Conservation (phyloP, 495 filamentous ascomycete genomes). For the Penicillium macrosclerotiorum region DNA sequence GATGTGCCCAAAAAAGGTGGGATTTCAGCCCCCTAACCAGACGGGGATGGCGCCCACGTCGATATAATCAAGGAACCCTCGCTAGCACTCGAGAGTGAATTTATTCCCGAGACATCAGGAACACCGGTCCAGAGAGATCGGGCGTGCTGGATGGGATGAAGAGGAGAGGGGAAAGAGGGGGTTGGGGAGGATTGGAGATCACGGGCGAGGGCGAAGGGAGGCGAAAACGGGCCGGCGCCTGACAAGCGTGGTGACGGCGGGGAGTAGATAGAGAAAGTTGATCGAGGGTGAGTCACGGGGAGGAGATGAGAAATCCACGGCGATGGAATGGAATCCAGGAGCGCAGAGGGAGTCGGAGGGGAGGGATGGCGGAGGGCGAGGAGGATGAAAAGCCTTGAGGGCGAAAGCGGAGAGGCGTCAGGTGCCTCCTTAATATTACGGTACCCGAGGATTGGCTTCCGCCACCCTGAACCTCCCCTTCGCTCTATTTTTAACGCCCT, state of each 20-base stretch:
- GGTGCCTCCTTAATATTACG: constrained; percentile 37
- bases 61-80: constrained; percentile 12
- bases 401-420: constrained; percentile 37
- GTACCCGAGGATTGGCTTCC: constrained; percentile 23
- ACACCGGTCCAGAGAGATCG: background rate
- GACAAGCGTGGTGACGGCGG: background rate
- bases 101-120: constrained; percentile 26
- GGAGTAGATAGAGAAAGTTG: background rate
- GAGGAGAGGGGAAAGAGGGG: constrained; percentile 13
- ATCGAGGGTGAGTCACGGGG: background rate
- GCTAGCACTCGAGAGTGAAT: background rate
- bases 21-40: constrained; percentile 24
- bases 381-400: constrained; percentile 28
- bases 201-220: background rate
- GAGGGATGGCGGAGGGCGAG: constrained; percentile 4
- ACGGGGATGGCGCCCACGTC: constrained; percentile 13
- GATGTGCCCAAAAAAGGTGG: constrained; percentile 9
- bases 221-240: background rate
- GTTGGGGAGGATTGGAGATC: constrained; percentile 1
- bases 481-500: constrained; percentile 14
- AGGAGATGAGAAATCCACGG: background rate
- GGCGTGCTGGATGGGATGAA: background rate
- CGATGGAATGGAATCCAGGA: background rate
- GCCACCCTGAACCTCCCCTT: constrained; percentile 18
- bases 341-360: constrained; percentile 1